These are phyloP conservation scores for Rhizopogon roseolus DNA, from an alignment of 768 basidiomycete species.

Conservation along the genomic window DNA sequence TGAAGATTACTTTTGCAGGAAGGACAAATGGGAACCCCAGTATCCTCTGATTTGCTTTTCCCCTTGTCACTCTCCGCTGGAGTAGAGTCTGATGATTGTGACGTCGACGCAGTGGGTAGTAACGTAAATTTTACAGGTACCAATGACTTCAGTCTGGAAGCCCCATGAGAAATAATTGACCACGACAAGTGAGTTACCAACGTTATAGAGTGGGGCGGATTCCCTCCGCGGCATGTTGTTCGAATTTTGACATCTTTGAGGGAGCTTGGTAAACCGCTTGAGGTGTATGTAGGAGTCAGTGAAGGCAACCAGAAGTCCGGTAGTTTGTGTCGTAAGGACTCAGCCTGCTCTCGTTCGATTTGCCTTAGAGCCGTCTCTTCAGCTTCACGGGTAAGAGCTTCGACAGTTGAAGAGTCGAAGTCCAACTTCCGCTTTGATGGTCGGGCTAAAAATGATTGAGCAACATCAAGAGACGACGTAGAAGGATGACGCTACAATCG, in stretches of 20 bases:
- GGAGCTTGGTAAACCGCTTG: slow-evolving; percentile 57
- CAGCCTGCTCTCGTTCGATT: slow-evolving; percentile 84
- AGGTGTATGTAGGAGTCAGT: slow-evolving; percentile 76
- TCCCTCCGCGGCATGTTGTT: slow-evolving; percentile 82
- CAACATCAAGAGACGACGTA: not conserved
- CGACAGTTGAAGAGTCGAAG: slow-evolving; percentile 70
- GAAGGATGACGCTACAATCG: slow-evolving; percentile 27
- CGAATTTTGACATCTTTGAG: slow-evolving; percentile 80
- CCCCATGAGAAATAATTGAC: slow-evolving; percentile 3
- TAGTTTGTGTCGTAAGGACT: slow-evolving; percentile 79
- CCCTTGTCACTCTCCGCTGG: slow-evolving; percentile 28
- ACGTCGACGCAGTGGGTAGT: slow-evolving; percentile 32
- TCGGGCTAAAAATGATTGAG: slow-evolving; percentile 33
- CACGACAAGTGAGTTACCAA: slow-evolving; percentile 32
- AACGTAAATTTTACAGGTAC: slow-evolving; percentile 78
- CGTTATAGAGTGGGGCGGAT: slow-evolving; percentile 74
- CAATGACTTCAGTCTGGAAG: slow-evolving; percentile 70
- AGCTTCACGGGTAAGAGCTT: slow-evolving; percentile 69
- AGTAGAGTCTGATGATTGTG: slow-evolving; percentile 34
- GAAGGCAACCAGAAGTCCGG: slow-evolving; percentile 98
- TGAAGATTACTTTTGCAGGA: slow-evolving; percentile 84
- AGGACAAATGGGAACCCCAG: slow-evolving; percentile 68
- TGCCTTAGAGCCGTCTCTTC: slow-evolving; percentile 82
- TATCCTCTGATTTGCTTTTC: slow-evolving; percentile 47
- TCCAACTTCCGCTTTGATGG: slow-evolving; percentile 83